These are phyloP conservation scores for Mycena epipterygia DNA, from an alignment of 768 basidiomycete genomes.

Conservation along the genomic window DNA sequence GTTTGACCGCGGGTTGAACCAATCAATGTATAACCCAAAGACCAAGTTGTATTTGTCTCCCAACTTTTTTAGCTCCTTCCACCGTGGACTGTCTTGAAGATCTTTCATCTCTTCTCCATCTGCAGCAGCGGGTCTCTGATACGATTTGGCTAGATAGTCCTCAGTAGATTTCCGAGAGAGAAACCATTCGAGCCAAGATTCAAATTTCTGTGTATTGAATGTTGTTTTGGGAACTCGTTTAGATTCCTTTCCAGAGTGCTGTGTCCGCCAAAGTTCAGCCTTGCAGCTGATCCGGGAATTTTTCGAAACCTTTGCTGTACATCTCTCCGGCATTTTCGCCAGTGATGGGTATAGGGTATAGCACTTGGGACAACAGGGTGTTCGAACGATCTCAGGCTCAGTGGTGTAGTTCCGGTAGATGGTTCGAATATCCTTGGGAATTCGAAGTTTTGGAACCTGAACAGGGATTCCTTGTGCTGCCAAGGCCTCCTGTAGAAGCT, in stretches of 20 bases:
- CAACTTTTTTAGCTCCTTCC: slow-evolving; percentile 18
- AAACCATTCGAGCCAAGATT: slow-evolving; percentile 24
- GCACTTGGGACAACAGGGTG: slow-evolving; percentile 30
- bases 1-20: slow-evolving; percentile 43
- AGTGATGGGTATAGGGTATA: slow-evolving; percentile 24
- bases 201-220: slow-evolving; percentile 30
- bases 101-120: slow-evolving; percentile 22
- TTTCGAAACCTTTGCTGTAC: slow-evolving; percentile 25
- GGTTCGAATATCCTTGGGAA: slow-evolving; percentile 31
- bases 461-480: slow-evolving; percentile 22
- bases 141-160: slow-evolving; percentile 13
- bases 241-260: slow-evolving; percentile 21
- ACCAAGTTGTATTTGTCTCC: slow-evolving; percentile 31
- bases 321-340: slow-evolving; percentile 19
- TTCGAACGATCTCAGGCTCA: slow-evolving; percentile 25
- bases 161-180: slow-evolving; percentile 23
- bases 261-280: slow-evolving; percentile 25
- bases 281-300: slow-evolving; percentile 15
- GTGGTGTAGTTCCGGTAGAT: neutral
- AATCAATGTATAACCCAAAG: slow-evolving; percentile 41
- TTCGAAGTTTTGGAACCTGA: slow-evolving; percentile 14
- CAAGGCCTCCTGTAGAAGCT: slow-evolving; percentile 14
- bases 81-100: slow-evolving; percentile 30
- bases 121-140: slow-evolving; percentile 9
- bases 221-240: slow-evolving; percentile 25